A percentile compares a stretch with the other conserved stretches of the same genome.
These are phyloP conservation scores for Chlorophyllum brunneum DNA, from an alignment of 768 basidiomycete species.

Conservation along the genomic window DNA sequence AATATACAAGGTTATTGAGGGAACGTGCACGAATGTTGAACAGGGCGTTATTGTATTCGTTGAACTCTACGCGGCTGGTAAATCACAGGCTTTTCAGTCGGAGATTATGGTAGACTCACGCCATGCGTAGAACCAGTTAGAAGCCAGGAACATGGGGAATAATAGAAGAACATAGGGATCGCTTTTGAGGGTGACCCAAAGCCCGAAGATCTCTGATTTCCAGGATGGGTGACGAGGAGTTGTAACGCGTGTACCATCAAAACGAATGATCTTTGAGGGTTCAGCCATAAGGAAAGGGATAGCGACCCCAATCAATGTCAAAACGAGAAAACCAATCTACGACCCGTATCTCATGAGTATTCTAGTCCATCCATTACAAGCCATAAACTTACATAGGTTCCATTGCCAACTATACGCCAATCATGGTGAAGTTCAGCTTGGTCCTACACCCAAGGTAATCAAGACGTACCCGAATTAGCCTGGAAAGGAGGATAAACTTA, in stretches of 20 bases:
- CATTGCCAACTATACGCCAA: constrained; percentile 49
- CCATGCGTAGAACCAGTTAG: constrained; percentile 85
- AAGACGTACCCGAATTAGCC: constrained; percentile 36
- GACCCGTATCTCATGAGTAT: neutral
- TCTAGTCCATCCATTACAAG: neutral
- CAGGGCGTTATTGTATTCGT: constrained; percentile 69
- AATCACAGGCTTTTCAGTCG: neutral
- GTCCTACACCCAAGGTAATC: neutral
- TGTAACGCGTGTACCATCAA: constrained; percentile 65
- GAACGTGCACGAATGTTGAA: constrained; percentile 78
- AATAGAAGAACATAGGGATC: constrained; percentile 71
- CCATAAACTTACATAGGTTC: constrained; percentile 58
- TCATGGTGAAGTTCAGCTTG: neutral
- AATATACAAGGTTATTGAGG: constrained; percentile 78
- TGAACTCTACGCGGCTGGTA: constrained; percentile 49
- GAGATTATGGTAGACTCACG: constrained; percentile 39
- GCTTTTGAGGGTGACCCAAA: constrained; percentile 62
- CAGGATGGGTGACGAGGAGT: constrained; percentile 67
- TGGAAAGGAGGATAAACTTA: neutral
- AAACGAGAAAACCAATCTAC: constrained; percentile 70
- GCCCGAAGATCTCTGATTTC: constrained; percentile 67
- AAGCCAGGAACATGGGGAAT: constrained; percentile 83
- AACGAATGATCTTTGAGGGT: constrained; percentile 66
- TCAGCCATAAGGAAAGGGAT: constrained; percentile 70
- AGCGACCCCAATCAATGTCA: constrained; percentile 64